These are phyloP conservation scores for Inga leiocalycina DNA, from an alignment of 306 rosid genomes.

Conservation along the genomic window DNA sequence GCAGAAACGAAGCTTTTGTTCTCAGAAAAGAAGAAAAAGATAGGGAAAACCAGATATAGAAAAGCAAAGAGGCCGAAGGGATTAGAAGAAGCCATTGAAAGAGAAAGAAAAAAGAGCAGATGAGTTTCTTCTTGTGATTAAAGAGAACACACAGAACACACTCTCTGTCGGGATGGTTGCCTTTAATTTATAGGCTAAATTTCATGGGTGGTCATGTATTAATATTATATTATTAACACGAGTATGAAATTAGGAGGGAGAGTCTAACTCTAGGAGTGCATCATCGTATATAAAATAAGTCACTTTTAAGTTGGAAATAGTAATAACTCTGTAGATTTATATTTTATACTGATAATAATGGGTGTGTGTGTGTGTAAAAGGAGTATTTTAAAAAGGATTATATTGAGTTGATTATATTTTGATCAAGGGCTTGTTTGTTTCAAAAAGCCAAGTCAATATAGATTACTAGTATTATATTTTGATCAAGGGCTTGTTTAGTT, in stretches of 20 bases:
- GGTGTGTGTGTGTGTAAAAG: too few relatives aligned
- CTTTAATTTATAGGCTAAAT: constrained; percentile 23
- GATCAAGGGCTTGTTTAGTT: too few relatives aligned
- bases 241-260: neutral
- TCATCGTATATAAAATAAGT: too few relatives aligned
- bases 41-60: neutral
- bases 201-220: neutral
- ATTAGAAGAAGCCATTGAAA: neutral
- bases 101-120: neutral
- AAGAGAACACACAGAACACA: neutral
- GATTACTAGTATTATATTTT: too few relatives aligned
- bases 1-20: constrained; percentile 28
- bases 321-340: too few relatives aligned
- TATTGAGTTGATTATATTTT: too few relatives aligned
- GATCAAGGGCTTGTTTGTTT: too few relatives aligned
- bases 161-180: neutral
- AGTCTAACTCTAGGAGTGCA: too few relatives aligned
- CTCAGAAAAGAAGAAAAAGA: constrained; percentile 18
- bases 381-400: too few relatives aligned
- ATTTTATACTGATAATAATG: too few relatives aligned
- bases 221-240: neutral
- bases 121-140: neutral
- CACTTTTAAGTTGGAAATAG: too few relatives aligned
- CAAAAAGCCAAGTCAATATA: too few relatives aligned
- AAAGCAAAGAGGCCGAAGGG: neutral